Evolutionary conservation across 1,284 basidiomycete species (phyloP).

Genomic region (Ceratobasidium sp.): DNA sequence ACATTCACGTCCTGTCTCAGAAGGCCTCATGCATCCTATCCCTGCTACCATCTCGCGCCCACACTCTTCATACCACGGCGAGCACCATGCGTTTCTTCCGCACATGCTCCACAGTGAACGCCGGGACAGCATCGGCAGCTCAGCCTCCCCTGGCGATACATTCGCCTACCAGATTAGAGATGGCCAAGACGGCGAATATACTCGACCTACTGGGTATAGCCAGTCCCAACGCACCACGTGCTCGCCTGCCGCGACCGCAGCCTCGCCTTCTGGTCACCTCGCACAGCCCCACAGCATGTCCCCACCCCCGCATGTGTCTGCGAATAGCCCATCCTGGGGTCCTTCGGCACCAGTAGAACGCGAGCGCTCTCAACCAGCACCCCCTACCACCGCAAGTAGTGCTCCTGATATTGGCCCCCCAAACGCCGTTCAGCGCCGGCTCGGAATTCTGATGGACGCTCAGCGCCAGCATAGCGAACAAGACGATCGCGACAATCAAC

Average conservation of each 20-base stretch:
- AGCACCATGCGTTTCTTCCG: not conserved
- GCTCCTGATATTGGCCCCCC: conserved; percentile 5
- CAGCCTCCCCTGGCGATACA: not conserved
- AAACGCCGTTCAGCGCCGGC: conserved; percentile 18
- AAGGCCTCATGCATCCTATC: not conserved
- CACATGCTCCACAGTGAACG: not conserved
- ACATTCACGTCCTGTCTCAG: not conserved
- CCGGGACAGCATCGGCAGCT: conserved; percentile 1
- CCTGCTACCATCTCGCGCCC: not conserved
- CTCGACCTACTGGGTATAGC: not conserved
- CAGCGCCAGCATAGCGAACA: conserved; percentile 24
- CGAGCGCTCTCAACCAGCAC: not conserved
- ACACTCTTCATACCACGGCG: not conserved
- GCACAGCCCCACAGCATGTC: not conserved
- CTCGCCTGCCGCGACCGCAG: conserved; percentile 3
- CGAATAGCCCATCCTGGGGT: not conserved
- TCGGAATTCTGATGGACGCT: conserved; percentile 8
- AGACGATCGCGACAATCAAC: not conserved
- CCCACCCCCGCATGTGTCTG: conserved; percentile 2
- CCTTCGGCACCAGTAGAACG: not conserved
- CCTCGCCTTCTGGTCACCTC: not conserved
- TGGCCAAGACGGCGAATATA: not conserved
- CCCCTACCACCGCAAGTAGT: not conserved
- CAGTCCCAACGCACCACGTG: not conserved
- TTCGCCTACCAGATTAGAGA: not conserved